Evolutionary conservation across 176 grass and related monocot genomes (phyloP).

Genomic region (Triticum dicoccoides): DNA sequence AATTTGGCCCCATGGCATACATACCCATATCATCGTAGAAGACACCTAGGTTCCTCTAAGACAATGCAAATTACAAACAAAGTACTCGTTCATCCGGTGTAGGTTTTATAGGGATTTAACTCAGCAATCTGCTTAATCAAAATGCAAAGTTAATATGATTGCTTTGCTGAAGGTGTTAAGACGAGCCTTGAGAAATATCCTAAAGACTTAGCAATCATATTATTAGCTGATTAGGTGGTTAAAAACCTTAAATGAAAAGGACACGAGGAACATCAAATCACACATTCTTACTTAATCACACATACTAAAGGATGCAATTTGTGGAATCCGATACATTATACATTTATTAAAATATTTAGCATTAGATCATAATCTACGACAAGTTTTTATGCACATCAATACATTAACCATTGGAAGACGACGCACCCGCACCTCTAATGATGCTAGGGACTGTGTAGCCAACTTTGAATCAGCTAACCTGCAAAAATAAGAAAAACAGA

Average conservation of each 20-base stretch:
- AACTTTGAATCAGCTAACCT: constrained; percentile 69
- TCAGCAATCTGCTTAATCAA: too few relatives aligned
- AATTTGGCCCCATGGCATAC: too few relatives aligned
- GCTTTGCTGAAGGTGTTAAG: too few relatives aligned
- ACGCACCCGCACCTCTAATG: constrained; percentile 43
- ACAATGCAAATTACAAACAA: too few relatives aligned
- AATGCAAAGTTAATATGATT: too few relatives aligned
- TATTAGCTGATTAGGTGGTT: not conserved
- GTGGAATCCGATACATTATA: constrained; percentile 18
- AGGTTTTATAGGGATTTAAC: too few relatives aligned
- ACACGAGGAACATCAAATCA: not conserved
- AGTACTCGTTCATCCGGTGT: too few relatives aligned
- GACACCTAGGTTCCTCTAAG: too few relatives aligned
- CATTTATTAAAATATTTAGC: not conserved
- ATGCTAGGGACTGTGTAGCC: constrained; percentile 37
- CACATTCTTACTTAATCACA: constrained; percentile 32
- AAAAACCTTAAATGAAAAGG: not conserved
- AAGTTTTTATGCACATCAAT: not conserved
- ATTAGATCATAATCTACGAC: not conserved
- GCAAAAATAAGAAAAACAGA: not conserved
- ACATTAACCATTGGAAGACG: constrained; percentile 49
- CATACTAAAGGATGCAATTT: not conserved
- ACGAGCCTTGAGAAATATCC: too few relatives aligned
- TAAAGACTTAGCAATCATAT: too few relatives aligned
- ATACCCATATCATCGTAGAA: too few relatives aligned